phyloP scores from a whole-genome alignment of 2,329 filamentous ascomycete species.

The Aspergillus sp. region DNA sequence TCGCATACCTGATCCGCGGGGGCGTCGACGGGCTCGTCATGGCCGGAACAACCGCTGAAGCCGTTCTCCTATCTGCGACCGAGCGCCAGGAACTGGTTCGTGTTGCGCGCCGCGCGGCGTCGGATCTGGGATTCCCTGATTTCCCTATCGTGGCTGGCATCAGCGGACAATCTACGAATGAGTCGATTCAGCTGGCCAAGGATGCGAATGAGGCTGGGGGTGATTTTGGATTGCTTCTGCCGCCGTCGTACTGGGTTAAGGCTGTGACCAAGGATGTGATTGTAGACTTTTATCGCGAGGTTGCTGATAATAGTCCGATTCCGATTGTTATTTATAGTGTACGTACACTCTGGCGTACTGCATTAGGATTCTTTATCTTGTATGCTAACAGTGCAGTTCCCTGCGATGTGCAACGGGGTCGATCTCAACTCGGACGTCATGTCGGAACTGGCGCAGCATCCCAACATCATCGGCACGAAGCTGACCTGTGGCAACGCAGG shows the following conservation, averaged over 20 bases:
- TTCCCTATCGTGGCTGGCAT: constrained; percentile 46
- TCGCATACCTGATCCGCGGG: constrained; percentile 42
- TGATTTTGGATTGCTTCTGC: constrained; percentile 39
- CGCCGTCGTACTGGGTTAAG: constrained; percentile 45
- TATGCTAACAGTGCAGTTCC: constrained; percentile 24
- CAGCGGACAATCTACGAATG: constrained; percentile 40
- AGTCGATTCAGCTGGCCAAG: constrained; percentile 41
- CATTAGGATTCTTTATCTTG: too few relatives aligned
- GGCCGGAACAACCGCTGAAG: constrained; percentile 50
- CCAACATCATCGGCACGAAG: constrained; percentile 70
- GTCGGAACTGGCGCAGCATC: constrained; percentile 55
- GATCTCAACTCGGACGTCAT: constrained; percentile 69
- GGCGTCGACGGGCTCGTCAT: constrained; percentile 49
- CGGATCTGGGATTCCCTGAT: constrained; percentile 31
- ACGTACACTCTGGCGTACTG: constrained; percentile 13
- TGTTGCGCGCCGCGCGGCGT: constrained; percentile 40
- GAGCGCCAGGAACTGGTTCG: constrained; percentile 46
- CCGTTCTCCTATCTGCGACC: constrained; percentile 42
- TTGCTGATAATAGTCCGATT: constrained; percentile 38
- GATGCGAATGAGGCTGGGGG: constrained; percentile 43
- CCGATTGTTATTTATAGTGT: constrained; percentile 50
- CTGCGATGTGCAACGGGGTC: constrained; percentile 50
- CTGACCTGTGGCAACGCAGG: constrained; percentile 73
- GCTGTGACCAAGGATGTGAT: constrained; percentile 35
- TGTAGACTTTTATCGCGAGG: constrained; percentile 38